A percentile compares a stretch with the other conserved stretches of the same genome.
Conservation (phyloP, 2,329 filamentous ascomycete genomes). For the Trichoderma guizhouense region DNA sequence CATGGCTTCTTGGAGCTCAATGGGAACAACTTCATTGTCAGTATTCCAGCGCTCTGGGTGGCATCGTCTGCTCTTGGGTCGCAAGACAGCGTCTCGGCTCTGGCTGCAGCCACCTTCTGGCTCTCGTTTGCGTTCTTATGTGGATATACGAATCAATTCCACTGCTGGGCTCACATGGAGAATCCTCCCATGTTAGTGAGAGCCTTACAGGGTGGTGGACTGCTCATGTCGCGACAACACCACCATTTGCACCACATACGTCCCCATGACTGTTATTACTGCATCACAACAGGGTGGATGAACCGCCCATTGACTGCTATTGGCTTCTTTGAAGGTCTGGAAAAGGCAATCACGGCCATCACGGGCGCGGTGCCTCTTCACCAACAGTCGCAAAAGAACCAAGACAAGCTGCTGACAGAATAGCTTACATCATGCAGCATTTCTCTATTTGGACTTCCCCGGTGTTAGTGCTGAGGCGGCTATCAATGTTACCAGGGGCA, state of each 20-base stretch:
- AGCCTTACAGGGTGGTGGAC: not conserved
- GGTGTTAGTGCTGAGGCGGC: no score
- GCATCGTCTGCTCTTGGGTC: not conserved
- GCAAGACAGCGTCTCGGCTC: not conserved
- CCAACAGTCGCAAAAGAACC: not conserved
- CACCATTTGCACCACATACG: not conserved
- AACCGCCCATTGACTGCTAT: not conserved
- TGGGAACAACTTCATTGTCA: not conserved
- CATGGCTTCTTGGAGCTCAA: not conserved
- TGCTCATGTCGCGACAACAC: not conserved
- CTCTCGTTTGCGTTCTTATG: not conserved
- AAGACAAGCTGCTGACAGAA: not conserved
- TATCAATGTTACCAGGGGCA: no score
- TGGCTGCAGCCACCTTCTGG: not conserved
- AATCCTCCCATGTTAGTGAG: not conserved
- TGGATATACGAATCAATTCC: not conserved
- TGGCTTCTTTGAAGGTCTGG: not conserved
- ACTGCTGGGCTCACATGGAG: not conserved
- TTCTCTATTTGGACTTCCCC: no score
- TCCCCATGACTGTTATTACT: not conserved
- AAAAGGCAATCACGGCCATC: not conserved
- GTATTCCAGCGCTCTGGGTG: not conserved
- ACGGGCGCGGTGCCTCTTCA: not conserved
- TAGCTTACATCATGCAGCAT: not conserved
- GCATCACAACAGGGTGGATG: not conserved